These are phyloP conservation scores for Porcisia deanei DNA, from an alignment of 208 protist genomes.

Conservation along the genomic window DNA sequence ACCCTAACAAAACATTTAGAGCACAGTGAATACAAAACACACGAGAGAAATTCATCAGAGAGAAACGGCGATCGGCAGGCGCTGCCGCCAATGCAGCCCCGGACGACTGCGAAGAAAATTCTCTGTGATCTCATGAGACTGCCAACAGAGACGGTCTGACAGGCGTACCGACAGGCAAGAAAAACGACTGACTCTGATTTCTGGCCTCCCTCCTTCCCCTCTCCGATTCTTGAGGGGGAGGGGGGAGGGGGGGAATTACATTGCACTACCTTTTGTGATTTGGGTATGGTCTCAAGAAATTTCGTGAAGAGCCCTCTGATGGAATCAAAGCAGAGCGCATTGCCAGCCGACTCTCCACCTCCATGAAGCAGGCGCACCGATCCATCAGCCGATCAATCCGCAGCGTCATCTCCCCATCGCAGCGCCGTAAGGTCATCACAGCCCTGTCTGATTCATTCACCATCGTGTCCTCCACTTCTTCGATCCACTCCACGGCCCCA, in stretches of 20 bases:
- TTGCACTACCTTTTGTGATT: background rate
- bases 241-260: background rate
- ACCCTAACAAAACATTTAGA: background rate
- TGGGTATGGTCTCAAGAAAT: background rate
- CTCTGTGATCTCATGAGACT: background rate
- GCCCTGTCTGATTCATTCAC: constrained; percentile 34
- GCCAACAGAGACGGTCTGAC: background rate
- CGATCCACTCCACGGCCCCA: constrained; percentile 17
- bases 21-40: background rate
- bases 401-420: constrained; percentile 20
- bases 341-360: constrained; percentile 16
- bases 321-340: background rate
- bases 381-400: constrained; percentile 20
- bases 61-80: background rate
- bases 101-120: background rate
- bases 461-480: constrained; percentile 34
- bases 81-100: background rate
- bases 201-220: background rate
- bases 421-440: constrained; percentile 2
- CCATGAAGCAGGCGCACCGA: constrained; percentile 15
- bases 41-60: background rate
- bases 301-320: background rate
- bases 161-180: background rate
- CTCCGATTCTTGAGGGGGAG: background rate
- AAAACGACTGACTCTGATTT: too few species aligned